A percentile compares a stretch with the other conserved stretches of the same genome.
Evolutionary conservation across 2,329 filamentous ascomycete genomes (phyloP).

Genomic region (Talaromyces atroroseus): DNA sequence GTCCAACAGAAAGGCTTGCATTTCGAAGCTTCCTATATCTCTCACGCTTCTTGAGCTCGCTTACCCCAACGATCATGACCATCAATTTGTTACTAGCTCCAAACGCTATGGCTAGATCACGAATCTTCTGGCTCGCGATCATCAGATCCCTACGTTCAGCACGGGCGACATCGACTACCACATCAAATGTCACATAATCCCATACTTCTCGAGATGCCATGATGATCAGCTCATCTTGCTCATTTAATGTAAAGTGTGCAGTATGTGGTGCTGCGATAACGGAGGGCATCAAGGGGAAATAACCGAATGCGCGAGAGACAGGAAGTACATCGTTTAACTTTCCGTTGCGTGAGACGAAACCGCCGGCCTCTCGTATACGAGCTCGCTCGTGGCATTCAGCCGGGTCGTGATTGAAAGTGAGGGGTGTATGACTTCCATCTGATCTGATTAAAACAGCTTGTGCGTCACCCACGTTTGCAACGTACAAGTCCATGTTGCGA

Average conservation of each 20-base stretch:
- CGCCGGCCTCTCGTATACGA: constrained; percentile 87
- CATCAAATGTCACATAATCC: constrained; percentile 85
- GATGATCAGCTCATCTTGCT: constrained; percentile 89
- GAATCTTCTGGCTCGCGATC: constrained; percentile 88
- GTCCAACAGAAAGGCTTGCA: constrained; percentile 46
- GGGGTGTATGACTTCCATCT: constrained; percentile 72
- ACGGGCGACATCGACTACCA: constrained; percentile 86
- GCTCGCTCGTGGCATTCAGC: constrained; percentile 78
- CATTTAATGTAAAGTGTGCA: constrained; percentile 68
- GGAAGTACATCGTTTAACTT: constrained; percentile 87
- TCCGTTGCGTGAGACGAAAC: constrained; percentile 91
- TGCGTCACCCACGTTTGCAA: constrained; percentile 92
- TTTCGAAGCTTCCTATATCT: constrained; percentile 32
- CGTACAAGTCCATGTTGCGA: constrained; percentile 81
- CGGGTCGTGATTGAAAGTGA: constrained; percentile 90
- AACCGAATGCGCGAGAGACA: constrained; percentile 92
- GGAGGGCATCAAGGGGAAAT: constrained; percentile 84
- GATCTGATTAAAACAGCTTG: constrained; percentile 93
- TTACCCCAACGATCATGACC: constrained; percentile 97
- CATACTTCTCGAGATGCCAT: constrained; percentile 89
- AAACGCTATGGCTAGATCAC: constrained; percentile 92
- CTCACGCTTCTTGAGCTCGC: constrained; percentile 81
- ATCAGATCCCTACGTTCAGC: constrained; percentile 85
- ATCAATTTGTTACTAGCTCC: constrained; percentile 93
- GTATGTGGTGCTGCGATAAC: constrained; percentile 89